phyloP scores from a whole-genome alignment of 2,329 filamentous ascomycete genomes.

The Fusarium sulawesiense region DNA sequence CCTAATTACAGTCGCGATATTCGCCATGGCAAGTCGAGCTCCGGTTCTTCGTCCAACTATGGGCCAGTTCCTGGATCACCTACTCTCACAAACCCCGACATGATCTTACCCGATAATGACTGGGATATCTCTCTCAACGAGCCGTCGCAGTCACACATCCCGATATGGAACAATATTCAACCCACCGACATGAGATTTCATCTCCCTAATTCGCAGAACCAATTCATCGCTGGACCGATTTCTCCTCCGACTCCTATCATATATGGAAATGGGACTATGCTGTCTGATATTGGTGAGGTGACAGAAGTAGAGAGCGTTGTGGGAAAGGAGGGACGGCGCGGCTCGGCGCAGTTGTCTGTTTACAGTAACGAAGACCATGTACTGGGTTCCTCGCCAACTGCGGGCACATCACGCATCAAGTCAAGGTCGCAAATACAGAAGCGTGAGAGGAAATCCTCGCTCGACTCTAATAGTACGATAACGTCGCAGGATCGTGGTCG shows the following conservation, averaged over 20 bases:
- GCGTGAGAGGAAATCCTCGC: constrained; percentile 65
- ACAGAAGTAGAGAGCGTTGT: constrained; percentile 65
- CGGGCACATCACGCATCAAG: constrained; percentile 57
- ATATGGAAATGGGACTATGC: constrained; percentile 76
- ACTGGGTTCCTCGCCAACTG: constrained; percentile 59
- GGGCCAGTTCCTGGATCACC: constrained; percentile 75
- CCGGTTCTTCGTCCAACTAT: constrained; percentile 52
- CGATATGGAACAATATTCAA: constrained; percentile 63
- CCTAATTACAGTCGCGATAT: constrained; percentile 44
- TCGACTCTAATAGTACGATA: constrained; percentile 71
- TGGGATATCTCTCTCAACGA: constrained; percentile 65
- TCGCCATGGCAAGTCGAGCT: constrained; percentile 45
- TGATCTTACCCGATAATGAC: constrained; percentile 86
- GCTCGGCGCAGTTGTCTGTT: constrained; percentile 51
- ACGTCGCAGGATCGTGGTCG: constrained; percentile 61
- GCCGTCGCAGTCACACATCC: constrained; percentile 63
- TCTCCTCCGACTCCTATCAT: constrained; percentile 72
- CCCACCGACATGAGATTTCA: constrained; percentile 55
- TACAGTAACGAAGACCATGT: constrained; percentile 51
- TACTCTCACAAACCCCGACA: constrained; percentile 91
- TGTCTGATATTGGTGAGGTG: constrained; percentile 72
- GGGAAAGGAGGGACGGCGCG: constrained; percentile 56
- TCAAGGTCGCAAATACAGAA: constrained; percentile 57
- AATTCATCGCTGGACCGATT: constrained; percentile 58
- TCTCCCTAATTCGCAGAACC: constrained; percentile 52